Evolutionary conservation across 306 rosid genomes (phyloP).

Genomic region (Alnus rubra): DNA sequence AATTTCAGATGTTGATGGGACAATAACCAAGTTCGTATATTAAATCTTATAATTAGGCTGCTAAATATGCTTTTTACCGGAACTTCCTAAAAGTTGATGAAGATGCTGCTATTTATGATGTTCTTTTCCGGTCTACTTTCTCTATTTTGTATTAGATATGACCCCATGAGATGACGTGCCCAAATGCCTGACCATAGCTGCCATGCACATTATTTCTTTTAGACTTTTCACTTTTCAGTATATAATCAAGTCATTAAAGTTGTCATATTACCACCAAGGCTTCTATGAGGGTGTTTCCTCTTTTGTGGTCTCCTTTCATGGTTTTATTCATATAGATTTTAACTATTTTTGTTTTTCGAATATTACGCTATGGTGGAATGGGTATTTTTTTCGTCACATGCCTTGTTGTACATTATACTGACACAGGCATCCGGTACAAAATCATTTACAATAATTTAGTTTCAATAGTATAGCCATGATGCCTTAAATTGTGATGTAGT

Average conservation of each 20-base stretch:
- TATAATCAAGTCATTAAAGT: background rate
- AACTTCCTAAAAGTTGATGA: constrained; percentile 26
- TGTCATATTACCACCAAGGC: background rate
- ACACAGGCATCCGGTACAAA: background rate
- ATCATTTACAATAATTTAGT: background rate
- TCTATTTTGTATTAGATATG: constrained; percentile 13
- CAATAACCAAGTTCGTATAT: constrained; percentile 86
- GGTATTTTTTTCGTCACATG: constrained; percentile 2
- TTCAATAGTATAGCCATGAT: background rate
- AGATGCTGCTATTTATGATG: constrained; percentile 15
- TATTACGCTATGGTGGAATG: background rate
- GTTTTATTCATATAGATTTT: background rate
- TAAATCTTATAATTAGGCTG: constrained; percentile 22
- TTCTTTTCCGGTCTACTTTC: constrained; percentile 18
- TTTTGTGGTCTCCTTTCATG: background rate
- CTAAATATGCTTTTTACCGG: constrained; percentile 13
- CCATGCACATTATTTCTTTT: background rate
- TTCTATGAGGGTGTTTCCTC: background rate
- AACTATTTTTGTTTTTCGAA: background rate
- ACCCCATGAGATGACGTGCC: constrained; percentile 4
- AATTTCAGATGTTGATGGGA: constrained; percentile 97
- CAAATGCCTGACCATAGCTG: background rate
- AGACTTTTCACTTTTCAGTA: background rate
- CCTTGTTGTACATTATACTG: background rate
- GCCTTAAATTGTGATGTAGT: background rate